These are phyloP conservation scores for Coelomomyces lativittatus DNA, from an alignment of 371 early-diverging fungal genomes.

Conservation along the genomic window DNA sequence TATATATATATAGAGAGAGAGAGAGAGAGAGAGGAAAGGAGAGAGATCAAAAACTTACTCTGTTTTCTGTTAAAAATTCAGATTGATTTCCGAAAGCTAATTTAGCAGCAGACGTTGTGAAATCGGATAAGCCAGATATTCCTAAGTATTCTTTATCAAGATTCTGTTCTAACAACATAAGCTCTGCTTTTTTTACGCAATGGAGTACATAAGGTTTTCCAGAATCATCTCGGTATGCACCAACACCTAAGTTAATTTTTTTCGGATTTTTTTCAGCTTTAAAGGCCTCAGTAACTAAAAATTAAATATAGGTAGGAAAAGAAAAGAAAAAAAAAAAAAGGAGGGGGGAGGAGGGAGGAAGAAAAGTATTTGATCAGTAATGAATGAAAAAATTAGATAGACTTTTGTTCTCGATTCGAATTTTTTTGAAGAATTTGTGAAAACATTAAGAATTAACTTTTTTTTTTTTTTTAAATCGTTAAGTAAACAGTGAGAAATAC, in stretches of 20 bases:
- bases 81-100: constrained; percentile 74
- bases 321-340: neutral
- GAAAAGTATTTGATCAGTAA: neutral
- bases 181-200: constrained; percentile 79
- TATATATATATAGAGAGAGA: too few species aligned
- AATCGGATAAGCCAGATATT: constrained; percentile 74
- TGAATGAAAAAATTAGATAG: neutral
- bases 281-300: constrained; percentile 86
- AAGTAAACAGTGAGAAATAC: too few species aligned
- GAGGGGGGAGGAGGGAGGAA: neutral
- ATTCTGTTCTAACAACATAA: constrained; percentile 34
- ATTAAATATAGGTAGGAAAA: too few species aligned
- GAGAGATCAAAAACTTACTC: constrained; percentile 19
- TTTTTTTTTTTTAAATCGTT: too few species aligned
- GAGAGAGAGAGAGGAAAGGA: too few species aligned
- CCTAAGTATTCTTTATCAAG: constrained; percentile 91
- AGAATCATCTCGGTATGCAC: constrained; percentile 88
- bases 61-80: constrained; percentile 46
- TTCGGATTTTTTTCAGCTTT: constrained; percentile 67
- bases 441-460: too few species aligned
- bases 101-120: constrained; percentile 59
- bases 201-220: constrained; percentile 80
- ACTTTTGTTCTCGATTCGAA: neutral
- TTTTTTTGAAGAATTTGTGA: too few species aligned
- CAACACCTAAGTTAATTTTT: constrained; percentile 96